Evolutionary conservation across 2,329 filamentous ascomycete genomes (phyloP), one percentile per base, ranked within the genome.

Genomic region (Stagonosporopsis cucurbitacearum): DNA sequence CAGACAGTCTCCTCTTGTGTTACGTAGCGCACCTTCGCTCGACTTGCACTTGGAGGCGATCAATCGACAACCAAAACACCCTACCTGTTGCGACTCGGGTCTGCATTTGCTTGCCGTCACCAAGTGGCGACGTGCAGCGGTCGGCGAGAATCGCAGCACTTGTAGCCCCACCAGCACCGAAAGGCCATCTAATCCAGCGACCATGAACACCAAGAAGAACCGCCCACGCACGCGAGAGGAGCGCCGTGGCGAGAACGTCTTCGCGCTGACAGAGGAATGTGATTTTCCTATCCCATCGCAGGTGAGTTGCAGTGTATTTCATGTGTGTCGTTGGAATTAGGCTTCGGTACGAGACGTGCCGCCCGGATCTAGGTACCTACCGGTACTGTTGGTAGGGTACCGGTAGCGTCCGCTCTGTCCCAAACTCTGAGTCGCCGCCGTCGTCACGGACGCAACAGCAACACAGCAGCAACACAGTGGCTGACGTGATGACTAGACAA

Each of bases 311-410:
- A 40, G 32, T 4, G 12, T 12, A 37, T 7, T 36, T 50, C 56
- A 19, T 41, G 54, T 43, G 13, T 59, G 59, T 67, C 56, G 61
- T 67, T 41, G 26, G 45, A 55, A 47, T 22, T 56, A 59, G 63
- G 54, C 52, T 55, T 57, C 44, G 55, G 54, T 36, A 54, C 23
- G 46, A 43, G 35, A 50, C 52, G 50, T 59, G 47, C 51, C 51
- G 50, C 43, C 22, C 43, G 35, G 25, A 46, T 37, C 47, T 59
- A n/a, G n/a, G n/a, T n/a, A n/a, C n/a, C n/a, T n/a, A n/a, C n/a
- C n/a, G n/a, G n/a, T n/a, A n/a, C n/a, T n/a, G n/a, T n/a, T n/a
- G n/a, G n/a, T n/a, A n/a, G n/a, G n/a, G n/a, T n/a, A n/a, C n/a
- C n/a, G n/a, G n/a, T n/a, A 61, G 58, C 52, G 54, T 49, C 60